phyloP scores from a whole-genome alignment of 768 basidiomycete genomes.

The Galerina marginata region DNA sequence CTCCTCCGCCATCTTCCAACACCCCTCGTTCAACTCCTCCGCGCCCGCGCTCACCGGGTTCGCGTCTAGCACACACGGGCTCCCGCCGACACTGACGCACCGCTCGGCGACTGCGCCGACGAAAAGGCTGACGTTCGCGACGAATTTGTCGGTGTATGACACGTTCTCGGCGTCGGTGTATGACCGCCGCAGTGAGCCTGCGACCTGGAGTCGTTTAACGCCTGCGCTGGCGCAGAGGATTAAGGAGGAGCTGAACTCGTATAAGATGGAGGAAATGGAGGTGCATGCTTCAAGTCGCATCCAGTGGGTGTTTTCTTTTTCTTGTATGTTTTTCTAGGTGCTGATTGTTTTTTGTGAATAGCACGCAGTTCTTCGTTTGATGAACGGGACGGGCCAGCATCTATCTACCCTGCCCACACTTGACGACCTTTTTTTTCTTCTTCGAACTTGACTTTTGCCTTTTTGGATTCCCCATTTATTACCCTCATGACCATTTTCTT shows the following conservation, averaged over 20 bases:
- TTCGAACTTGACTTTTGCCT: not conserved
- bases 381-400: not conserved
- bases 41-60: slow-evolving; percentile 80
- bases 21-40: slow-evolving; percentile 86
- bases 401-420: not conserved
- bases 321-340: not conserved
- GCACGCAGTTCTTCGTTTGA: slow-evolving; percentile 91
- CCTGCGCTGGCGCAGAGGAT: slow-evolving; percentile 95
- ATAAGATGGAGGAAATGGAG: slow-evolving; percentile 99
- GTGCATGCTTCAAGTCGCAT: slow-evolving; percentile 93
- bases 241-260: slow-evolving; percentile 98
- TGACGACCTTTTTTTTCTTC: slow-evolving; percentile 1
- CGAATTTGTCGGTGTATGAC: slow-evolving; percentile 85
- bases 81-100: slow-evolving; percentile 61
- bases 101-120: slow-evolving; percentile 72
- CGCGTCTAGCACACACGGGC: slow-evolving; percentile 33
- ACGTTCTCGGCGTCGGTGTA: slow-evolving; percentile 58
- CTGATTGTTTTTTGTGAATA: slow-evolving; percentile 30
- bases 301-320: slow-evolving; percentile 62
- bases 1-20: slow-evolving; percentile 66
- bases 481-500: slow-evolving; percentile 65
- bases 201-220: slow-evolving; percentile 95
- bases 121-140: slow-evolving; percentile 87
- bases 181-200: slow-evolving; percentile 93
- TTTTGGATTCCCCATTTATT: slow-evolving; percentile 6